Evolutionary conservation across 495 filamentous ascomycete species (phyloP).

Genomic region (Clavariopsis aquatica): DNA sequence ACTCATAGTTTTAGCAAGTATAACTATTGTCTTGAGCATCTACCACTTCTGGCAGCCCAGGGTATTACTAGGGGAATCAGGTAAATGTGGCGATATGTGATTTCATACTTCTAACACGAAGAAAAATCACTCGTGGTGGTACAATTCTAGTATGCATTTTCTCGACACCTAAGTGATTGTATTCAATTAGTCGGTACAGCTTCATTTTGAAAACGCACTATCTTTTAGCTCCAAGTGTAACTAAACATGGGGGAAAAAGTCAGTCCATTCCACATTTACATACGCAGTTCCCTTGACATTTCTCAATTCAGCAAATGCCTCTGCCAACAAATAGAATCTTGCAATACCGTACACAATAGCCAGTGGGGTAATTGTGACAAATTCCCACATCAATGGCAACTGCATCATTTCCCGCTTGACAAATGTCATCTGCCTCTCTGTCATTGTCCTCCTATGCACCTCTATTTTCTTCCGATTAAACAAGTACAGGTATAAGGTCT

Average conservation of each 20-base stretch:
- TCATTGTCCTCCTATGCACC: constrained; percentile 3
- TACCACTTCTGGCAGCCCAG: too few relatives aligned
- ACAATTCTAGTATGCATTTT: too few relatives aligned
- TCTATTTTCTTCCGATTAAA: constrained; percentile 2
- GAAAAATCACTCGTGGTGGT: too few relatives aligned
- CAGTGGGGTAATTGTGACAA: constrained; percentile 17
- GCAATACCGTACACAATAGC: constrained; percentile 25
- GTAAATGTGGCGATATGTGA: too few relatives aligned
- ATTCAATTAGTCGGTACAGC: too few relatives aligned
- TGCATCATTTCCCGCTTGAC: constrained; percentile 13
- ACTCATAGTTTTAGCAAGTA: too few relatives aligned
- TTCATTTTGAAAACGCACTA: too few relatives aligned
- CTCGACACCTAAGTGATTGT: too few relatives aligned
- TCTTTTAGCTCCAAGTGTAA: not conserved
- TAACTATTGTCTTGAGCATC: too few relatives aligned
- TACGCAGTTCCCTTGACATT: constrained; percentile 7
- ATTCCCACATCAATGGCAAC: constrained; percentile 16
- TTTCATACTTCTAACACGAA: too few relatives aligned
- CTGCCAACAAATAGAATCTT: constrained; percentile 11
- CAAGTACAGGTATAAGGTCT: constrained; percentile 8
- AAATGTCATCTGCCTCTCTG: constrained; percentile 7
- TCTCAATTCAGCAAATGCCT: constrained; percentile 17
- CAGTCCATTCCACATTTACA: constrained; percentile 19
- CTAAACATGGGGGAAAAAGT: constrained; percentile 21
- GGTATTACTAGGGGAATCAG: too few relatives aligned